phyloP scores from a whole-genome alignment of 2,329 filamentous ascomycete species.

The Parastagonospora avenae region DNA sequence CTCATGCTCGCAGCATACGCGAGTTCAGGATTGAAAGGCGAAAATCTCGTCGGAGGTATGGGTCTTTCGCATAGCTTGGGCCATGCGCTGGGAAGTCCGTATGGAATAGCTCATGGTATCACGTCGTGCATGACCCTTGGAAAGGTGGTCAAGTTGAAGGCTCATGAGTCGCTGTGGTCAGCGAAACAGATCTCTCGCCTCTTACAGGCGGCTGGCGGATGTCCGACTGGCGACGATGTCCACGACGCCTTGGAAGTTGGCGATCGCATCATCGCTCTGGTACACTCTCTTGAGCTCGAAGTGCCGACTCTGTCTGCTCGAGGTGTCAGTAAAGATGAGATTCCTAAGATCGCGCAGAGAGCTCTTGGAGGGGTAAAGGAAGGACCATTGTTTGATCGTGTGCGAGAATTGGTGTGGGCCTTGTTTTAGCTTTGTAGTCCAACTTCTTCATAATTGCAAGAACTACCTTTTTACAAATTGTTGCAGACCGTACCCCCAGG shows the following conservation, averaged over 20 bases:
- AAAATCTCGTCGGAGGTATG: background rate
- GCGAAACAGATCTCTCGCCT: constrained; percentile 5
- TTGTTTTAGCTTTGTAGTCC: background rate
- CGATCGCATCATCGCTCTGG: constrained; percentile 4
- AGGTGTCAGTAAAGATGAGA: constrained; percentile 4
- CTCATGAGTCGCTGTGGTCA: background rate
- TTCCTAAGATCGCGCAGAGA: background rate
- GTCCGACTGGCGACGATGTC: background rate
- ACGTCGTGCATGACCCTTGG: background rate
- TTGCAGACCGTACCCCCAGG: background rate
- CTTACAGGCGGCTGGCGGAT: background rate
- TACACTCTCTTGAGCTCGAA: background rate
- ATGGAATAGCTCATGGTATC: background rate
- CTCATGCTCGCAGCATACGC: background rate
- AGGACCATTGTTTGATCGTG: constrained; percentile 1
- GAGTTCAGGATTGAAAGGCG: background rate
- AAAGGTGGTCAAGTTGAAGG: background rate
- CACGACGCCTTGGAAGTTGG: constrained; percentile 2
- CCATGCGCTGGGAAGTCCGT: background rate
- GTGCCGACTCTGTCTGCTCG: constrained; percentile 1
- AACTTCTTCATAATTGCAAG: background rate
- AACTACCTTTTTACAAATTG: background rate
- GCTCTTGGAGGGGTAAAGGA: constrained; percentile 4
- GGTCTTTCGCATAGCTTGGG: background rate
- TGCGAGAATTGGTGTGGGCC: background rate